Conservation (phyloP, 257 asterid species). For the Solanum virginianum region DNA sequence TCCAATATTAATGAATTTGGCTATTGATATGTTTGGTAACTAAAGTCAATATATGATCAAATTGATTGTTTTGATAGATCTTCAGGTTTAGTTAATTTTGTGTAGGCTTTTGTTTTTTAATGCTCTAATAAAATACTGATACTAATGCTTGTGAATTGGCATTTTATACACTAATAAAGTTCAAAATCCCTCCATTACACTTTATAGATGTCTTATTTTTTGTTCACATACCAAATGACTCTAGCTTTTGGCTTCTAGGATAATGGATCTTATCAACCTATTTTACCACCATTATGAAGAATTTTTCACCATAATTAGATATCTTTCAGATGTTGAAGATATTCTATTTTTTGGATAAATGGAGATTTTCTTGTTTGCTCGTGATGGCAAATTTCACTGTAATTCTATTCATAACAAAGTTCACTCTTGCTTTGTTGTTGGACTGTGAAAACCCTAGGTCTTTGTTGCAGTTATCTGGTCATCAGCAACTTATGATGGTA, state of each 20-base stretch:
- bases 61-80: not conserved
- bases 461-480: constrained; percentile 41
- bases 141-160: not conserved
- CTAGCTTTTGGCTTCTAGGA: not conserved
- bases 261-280: not conserved
- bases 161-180: not conserved
- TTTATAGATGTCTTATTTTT: not conserved
- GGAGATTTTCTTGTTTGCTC: not conserved
- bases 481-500: no score
- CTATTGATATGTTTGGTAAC: not conserved
- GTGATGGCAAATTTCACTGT: no score
- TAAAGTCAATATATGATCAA: not conserved
- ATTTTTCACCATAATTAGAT: not conserved
- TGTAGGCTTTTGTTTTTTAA: not conserved
- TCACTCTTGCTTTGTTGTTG: not conserved
- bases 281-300: not conserved
- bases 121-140: not conserved
- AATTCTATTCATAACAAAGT: no score
- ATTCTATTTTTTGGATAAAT: no score
- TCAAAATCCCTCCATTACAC: not conserved
- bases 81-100: not conserved
- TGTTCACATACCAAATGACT: not conserved
- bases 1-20: not conserved
- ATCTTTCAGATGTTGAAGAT: not conserved
- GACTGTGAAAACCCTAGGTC: constrained; percentile 2